A percentile compares a stretch with the other conserved stretches of the same genome.
These are phyloP conservation scores for Borealophlyctis nickersoniae DNA, from an alignment of 192 early-diverging fungal species.

Conservation along the genomic window DNA sequence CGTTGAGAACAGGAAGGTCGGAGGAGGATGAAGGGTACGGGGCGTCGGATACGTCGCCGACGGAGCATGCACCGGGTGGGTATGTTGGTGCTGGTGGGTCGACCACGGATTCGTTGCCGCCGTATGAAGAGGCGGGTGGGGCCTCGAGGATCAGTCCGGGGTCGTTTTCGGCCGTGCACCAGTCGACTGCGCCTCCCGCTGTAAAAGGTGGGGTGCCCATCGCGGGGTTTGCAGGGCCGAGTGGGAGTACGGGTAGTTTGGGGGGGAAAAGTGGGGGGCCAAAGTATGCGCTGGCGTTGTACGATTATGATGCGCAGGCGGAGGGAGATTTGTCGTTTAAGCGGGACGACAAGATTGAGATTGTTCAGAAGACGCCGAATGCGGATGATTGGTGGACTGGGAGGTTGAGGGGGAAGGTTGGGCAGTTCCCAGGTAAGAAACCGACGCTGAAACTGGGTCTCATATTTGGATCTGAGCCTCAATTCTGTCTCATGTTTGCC, in stretches of 20 bases:
- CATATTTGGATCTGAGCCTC: too few species aligned
- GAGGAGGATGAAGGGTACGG: conserved; percentile 22
- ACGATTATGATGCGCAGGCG: conserved; percentile 79
- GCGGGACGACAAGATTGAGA: conserved; percentile 80
- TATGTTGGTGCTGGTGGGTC: too few species aligned
- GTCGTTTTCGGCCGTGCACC: conserved; percentile 9
- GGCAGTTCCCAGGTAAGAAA: conserved; percentile 74
- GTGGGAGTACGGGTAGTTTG: conserved; percentile 10
- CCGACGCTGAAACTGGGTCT: too few species aligned
- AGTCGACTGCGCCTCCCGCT: not conserved
- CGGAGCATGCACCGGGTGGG: not conserved
- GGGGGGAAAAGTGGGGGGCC: not conserved
- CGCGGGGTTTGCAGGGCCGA: conserved; percentile 12
- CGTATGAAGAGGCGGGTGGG: conserved; percentile 1
- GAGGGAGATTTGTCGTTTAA: conserved; percentile 79
- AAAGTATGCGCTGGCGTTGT: conserved; percentile 68
- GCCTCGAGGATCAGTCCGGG: not conserved
- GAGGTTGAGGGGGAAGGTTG: conserved; percentile 55
- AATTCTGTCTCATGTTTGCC: too few species aligned
- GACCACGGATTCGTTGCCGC: not conserved
- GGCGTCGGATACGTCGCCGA: not conserved
- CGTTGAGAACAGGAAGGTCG: not conserved
- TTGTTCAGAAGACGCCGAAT: conserved; percentile 65
- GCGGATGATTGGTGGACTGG: conserved; percentile 79
- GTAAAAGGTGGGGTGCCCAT: not conserved